phyloP scores from a whole-genome alignment of 345 rosid species.

The Heritiera littoralis region DNA sequence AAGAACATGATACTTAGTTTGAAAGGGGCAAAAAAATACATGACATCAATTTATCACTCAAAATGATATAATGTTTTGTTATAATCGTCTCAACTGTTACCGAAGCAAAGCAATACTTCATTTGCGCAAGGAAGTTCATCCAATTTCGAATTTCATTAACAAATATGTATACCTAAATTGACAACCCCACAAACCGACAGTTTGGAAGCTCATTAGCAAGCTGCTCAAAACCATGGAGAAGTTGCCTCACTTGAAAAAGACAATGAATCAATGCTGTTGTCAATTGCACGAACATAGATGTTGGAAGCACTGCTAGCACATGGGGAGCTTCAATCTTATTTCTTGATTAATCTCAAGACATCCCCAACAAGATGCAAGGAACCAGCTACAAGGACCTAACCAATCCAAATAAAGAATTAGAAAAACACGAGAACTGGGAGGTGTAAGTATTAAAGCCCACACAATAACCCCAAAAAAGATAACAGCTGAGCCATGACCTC shows the following conservation, averaged over 20 bases:
- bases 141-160: not conserved
- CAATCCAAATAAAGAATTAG: constrained; percentile 1
- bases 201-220: not conserved
- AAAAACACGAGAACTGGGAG: not conserved
- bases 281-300: not conserved
- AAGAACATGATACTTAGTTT: not conserved
- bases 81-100: not conserved
- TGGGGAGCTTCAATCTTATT: constrained; percentile 30
- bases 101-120: not conserved
- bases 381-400: constrained; percentile 84
- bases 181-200: not conserved
- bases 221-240: not conserved
- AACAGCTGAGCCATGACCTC: not conserved
- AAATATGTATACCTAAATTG: not conserved
- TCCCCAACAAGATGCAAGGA: constrained; percentile 95
- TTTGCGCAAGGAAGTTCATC: not conserved
- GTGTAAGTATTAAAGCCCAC: not conserved
- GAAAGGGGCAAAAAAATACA: not conserved
- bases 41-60: not conserved
- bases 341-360: constrained; percentile 70
- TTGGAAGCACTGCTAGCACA: no score
- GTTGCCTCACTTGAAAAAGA: not conserved
- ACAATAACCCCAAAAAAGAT: not conserved
- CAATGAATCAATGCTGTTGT: not conserved
- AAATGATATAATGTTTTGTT: not conserved